Conservation (phyloP, 345 rosid genomes). For the Triadica sebifera region DNA sequence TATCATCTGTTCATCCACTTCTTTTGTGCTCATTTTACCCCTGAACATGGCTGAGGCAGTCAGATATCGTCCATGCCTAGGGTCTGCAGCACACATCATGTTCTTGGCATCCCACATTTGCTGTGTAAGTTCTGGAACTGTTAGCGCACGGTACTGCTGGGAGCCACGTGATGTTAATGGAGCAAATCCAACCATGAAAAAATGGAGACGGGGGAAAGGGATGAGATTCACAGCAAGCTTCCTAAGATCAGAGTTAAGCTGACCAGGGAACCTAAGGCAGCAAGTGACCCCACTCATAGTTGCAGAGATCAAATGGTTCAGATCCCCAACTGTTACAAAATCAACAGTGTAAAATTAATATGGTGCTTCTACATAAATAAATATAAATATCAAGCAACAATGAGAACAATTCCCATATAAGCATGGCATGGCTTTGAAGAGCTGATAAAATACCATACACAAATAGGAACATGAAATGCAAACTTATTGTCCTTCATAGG, state of each 20-base stretch:
- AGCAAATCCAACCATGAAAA: conserved; percentile 29
- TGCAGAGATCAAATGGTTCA: conserved; percentile 28
- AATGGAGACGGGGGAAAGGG: conserved; percentile 23
- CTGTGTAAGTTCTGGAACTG: conserved; percentile 26
- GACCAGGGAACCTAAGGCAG: conserved; percentile 29
- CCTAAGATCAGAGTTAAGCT: conserved; percentile 27
- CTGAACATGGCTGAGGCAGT: conserved; percentile 30
- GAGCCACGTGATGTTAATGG: conserved; percentile 26
- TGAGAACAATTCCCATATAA: neutral
- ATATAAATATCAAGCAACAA: neutral
- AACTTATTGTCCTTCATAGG: neutral
- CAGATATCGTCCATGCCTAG: conserved; percentile 23
- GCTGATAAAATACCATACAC: neutral
- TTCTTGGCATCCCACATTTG: conserved; percentile 30
- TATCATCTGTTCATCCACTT: conserved; percentile 28
- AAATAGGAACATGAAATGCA: neutral
- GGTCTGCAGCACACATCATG: conserved; percentile 30
- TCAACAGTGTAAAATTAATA: neutral
- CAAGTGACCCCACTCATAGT: conserved; percentile 29
- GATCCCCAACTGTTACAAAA: conserved; percentile 20
- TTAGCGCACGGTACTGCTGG: conserved; percentile 23
- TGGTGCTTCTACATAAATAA: neutral
- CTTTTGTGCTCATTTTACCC: conserved; percentile 31
- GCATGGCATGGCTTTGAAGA: neutral
- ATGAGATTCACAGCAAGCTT: conserved; percentile 29